These are phyloP conservation scores for Globisporangium megalacanthum DNA, from an alignment of 352 stramenopile species.

Conservation along the genomic window DNA sequence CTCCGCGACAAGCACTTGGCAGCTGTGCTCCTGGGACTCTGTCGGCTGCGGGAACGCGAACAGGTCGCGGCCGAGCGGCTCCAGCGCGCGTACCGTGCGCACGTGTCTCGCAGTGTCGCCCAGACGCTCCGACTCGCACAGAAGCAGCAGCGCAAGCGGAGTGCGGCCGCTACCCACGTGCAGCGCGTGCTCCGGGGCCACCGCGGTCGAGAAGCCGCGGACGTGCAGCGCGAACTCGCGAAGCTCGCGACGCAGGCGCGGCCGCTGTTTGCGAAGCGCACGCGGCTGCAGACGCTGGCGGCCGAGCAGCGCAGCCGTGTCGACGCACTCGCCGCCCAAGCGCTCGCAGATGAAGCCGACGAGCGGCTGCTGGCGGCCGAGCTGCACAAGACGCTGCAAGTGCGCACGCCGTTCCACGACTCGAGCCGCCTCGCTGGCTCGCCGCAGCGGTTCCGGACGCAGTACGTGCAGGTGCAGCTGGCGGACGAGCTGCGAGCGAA, in stretches of 20 bases:
- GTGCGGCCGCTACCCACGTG: conserved; percentile 46
- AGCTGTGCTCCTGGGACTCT: conserved; percentile 58
- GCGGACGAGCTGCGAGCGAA: conserved; percentile 77
- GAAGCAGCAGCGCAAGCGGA: conserved; percentile 31
- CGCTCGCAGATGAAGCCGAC: conserved; percentile 39
- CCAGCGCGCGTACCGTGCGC: conserved; percentile 54
- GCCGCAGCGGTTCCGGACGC: conserved; percentile 89
- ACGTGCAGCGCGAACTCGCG: conserved; percentile 70
- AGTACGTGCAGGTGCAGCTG: conserved; percentile 90
- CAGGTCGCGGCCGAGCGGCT: conserved; percentile 51
- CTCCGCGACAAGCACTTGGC: conserved; percentile 72
- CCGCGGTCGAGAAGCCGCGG: conserved; percentile 54
- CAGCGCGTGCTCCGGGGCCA: conserved; percentile 80
- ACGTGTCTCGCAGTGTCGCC: conserved; percentile 55
- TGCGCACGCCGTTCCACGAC: conserved; percentile 85
- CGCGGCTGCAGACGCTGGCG: conserved; percentile 33
- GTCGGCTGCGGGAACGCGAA: conserved; percentile 59
- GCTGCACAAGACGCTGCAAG: conserved; percentile 77
- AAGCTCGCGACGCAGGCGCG: conserved; percentile 69
- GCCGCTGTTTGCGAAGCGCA: conserved; percentile 61
- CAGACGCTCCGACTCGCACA: conserved; percentile 51
- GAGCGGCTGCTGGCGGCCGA: conserved; percentile 56
- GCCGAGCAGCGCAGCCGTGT: conserved; percentile 50
- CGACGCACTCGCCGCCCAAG: conserved; percentile 28
- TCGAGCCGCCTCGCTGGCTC: conserved; percentile 82